phyloP scores from a whole-genome alignment of 169 alveolate species.

The Theileria annulata region DNA sequence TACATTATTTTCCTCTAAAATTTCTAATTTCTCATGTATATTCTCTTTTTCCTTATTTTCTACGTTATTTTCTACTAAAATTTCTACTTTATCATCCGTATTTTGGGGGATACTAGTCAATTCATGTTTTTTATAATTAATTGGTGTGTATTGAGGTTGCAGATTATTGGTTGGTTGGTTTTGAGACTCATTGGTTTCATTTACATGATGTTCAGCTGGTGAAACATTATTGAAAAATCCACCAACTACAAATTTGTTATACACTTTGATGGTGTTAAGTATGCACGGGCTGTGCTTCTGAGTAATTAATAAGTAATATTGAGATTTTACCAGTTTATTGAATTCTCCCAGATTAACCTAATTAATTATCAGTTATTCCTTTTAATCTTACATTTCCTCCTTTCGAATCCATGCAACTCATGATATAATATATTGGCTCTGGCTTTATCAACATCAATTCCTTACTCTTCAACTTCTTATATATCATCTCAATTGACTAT shows the following conservation, averaged over 20 bases:
- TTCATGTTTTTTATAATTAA: neutral
- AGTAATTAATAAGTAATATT: slow-evolving; percentile 5
- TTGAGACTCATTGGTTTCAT: neutral
- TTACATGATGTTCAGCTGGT: neutral
- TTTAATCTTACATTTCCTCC: neutral
- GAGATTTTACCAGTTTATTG: neutral
- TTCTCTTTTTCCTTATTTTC: neutral
- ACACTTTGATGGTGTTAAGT: slow-evolving; percentile 15
- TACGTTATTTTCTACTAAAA: neutral
- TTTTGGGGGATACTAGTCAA: neutral
- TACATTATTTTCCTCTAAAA: neutral
- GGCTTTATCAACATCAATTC: slow-evolving; percentile 4
- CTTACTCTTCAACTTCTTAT: neutral
- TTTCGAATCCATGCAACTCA: neutral
- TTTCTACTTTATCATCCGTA: neutral
- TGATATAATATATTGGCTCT: neutral
- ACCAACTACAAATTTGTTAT: slow-evolving; percentile 18
- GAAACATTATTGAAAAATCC: slow-evolving; percentile 23
- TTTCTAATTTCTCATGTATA: neutral
- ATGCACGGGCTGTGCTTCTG: slow-evolving; percentile 20
- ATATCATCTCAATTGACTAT: neutral
- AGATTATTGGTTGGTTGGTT: neutral
- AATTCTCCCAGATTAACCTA: neutral
- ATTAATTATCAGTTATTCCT: neutral
- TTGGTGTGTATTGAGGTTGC: neutral